Base-by-base conservation (phyloP, 2,329 filamentous ascomycete species). In the Aspergillus sp. region DNA sequence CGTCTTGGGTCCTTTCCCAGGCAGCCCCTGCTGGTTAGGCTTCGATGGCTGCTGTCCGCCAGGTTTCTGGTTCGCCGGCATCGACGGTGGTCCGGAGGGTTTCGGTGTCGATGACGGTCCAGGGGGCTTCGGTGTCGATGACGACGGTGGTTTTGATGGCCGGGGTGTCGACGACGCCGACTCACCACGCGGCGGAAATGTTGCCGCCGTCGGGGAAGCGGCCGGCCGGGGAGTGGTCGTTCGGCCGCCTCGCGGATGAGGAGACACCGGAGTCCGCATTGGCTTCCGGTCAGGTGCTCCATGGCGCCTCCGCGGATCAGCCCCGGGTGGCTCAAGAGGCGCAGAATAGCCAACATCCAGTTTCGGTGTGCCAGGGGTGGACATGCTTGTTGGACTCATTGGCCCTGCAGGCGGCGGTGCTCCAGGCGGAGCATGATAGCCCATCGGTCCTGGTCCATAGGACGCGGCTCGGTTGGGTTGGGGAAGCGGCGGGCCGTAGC, bases 1-100 rank as follows among this genome's bases (percentile, higher is more conserved):
- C 0, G 91, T 96, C 49, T 91, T 85, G 1, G 91, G 89, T 8
- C 89, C 91, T 53, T 86, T 84, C 30, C 71, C 72, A 19, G 74
- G 67, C 28, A 64, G 56, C 41, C 60, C 41, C 34, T 38, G 42
- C 25, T 36, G 36, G 25, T 35, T 29, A 15, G 50, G 36, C 33
- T 51, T 50, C 12, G 56, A 39, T 10, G 55, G 57, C 39, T 44
- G 35, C 22, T 45, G 44, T 13, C 19, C 19, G 5, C 49, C 45
- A 20, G 59, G 51, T 24, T 51, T 55, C 32, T 63, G 65, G 52
- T 11, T 61, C 43, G 42, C 63, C 57, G 39, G 33, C 29, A 43
- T 33, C 16, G 51, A 40, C 12, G 41, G 36, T n/a, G 44, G 29
- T 15, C 41, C 43, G 2, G 48, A 43, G 8, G 59, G 55, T 30